Evolutionary conservation across 371 early-diverging fungal species (phyloP).

Genomic region (Circinella minor): DNA sequence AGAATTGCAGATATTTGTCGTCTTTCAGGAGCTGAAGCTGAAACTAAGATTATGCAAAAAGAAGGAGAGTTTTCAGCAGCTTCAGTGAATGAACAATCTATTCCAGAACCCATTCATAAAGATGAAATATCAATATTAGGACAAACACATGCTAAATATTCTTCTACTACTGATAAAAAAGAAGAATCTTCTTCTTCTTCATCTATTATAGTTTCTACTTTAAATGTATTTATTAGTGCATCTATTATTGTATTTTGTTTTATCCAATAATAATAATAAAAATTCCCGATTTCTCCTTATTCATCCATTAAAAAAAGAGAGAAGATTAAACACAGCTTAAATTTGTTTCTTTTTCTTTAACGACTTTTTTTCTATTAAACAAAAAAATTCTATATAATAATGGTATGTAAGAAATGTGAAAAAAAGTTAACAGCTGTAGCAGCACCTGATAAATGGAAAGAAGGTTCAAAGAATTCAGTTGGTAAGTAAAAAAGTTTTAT

Average conservation of each 20-base stretch:
- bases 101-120: constrained; percentile 4
- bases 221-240: background rate
- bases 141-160: background rate
- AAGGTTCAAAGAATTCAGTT: constrained; percentile 62
- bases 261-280: background rate
- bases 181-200: background rate
- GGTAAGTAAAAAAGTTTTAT: constrained; percentile 28
- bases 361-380: background rate
- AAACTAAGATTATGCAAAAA: background rate
- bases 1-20: background rate
- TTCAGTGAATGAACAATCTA: background rate
- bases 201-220: background rate
- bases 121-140: background rate
- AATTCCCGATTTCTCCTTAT: background rate
- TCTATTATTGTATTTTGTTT: background rate
- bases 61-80: background rate
- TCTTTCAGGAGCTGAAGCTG: background rate
- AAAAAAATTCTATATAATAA: constrained; percentile 24
- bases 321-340: no score
- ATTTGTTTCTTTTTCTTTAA: background rate
- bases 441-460: constrained; percentile 74
- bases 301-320: background rate
- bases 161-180: background rate
- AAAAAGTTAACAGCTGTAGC: constrained; percentile 69
- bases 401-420: constrained; percentile 74